Base-by-base conservation (phyloP, 768 basidiomycete genomes). In the Sporobolomyces phaffii region DNA sequence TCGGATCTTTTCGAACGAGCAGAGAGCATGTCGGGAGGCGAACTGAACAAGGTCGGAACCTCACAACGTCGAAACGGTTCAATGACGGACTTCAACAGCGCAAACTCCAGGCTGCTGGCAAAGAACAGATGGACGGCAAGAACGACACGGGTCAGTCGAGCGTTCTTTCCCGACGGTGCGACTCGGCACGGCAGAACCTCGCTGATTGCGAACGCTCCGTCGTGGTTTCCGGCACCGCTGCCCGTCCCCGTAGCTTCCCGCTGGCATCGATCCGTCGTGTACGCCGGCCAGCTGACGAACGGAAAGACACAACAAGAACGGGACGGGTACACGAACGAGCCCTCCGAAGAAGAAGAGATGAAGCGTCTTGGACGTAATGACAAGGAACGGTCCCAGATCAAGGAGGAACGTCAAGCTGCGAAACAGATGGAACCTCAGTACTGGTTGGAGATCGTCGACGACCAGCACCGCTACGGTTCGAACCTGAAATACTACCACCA, bases 381-480 rank as follows among this genome's bases (percentile, higher is more conserved):
- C 15, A 66, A 67, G 36, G 69, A 71, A 45, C 22, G 31, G 3
- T 13, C 50, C 29, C 48, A 63, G 31, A 67, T 71, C 49, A n/a
- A 52, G 20, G 8, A 64, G 36, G 69, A 71, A 22, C 60, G 65
- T 4, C 18, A n/a, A 10, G 54, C 15, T 9, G 44, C 60, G 1
- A 68, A 63, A 49, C 15, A 29, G 28, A 72, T 72, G 71, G 73
- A 74, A 41, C 45, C 40, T 13, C 70, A 72, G 56, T 73, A 72
- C 36, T 73, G 65, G 65, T 56, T 73, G 29, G 72, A 73, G 51
- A 52, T 67, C 26, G 65, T 72, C 36, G 64, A 73, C 34, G 10
- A 31, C 17, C 49, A 68, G 50, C 65, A 65, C 31, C 33, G 69
- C 50, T 71, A 74, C 60, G 73, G 65, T 13, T 59, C 69, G 10